phyloP scores from a whole-genome alignment of 345 rosid species.

The Crucihimalaya himalaica region DNA sequence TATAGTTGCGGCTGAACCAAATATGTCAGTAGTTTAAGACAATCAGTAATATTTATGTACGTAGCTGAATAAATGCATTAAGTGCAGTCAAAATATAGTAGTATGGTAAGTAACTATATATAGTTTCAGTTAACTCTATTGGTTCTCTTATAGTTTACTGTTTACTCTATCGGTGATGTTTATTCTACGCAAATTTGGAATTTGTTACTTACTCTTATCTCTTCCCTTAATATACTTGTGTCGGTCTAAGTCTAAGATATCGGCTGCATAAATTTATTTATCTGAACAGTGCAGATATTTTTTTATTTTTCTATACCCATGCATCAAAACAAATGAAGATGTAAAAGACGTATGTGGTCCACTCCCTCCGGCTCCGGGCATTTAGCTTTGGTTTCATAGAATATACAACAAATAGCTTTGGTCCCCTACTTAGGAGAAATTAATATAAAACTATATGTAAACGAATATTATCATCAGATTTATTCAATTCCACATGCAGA shows the following conservation, averaged over 20 bases:
- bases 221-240: not conserved
- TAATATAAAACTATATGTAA: not conserved
- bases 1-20: constrained; percentile 2
- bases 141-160: not conserved
- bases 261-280: constrained; percentile 33
- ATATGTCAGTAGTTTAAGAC: not conserved
- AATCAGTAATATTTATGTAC: not conserved
- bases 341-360: constrained; percentile 34
- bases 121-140: not conserved
- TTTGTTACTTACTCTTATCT: not conserved
- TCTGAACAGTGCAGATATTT: constrained; percentile 28
- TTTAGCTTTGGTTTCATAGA: constrained; percentile 30
- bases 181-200: not conserved
- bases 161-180: not conserved
- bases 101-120: not conserved
- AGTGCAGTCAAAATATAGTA: not conserved
- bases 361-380: constrained; percentile 13
- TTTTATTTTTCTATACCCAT: not conserved
- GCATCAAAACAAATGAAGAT: not conserved
- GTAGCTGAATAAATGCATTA: not conserved
- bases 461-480: constrained; percentile 8
- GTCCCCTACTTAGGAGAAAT: constrained; percentile 39
- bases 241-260: constrained; percentile 39
- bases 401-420: constrained; percentile 33
- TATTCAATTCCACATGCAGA: not conserved